Evolutionary conservation across 495 filamentous ascomycete genomes (phyloP), one percentile per base, ranked within the genome.

Genomic region (Annulohypoxylon maeteangense): DNA sequence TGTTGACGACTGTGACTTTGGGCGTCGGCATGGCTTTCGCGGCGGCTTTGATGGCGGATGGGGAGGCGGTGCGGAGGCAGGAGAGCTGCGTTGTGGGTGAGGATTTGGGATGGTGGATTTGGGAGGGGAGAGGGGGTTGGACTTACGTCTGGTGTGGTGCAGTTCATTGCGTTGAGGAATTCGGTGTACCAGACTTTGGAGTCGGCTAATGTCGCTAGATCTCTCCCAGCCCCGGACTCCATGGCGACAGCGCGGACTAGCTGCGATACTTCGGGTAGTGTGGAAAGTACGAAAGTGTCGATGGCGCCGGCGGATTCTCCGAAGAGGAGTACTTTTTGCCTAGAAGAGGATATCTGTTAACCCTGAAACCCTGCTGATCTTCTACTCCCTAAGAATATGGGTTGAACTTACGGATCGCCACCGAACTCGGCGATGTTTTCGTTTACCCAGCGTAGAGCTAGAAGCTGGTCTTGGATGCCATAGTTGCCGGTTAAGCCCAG

Each of bases 391-490:
- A 11, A 1, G 32, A 5, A 11, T 27, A 61, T 4, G 1, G 34
- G 25, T n/a, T 47, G 16, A 22, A 71, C 53, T 50, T 53, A 71
- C 68, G 85, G 77, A 65, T 89, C 83, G 25, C 87, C 88, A 36
- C 87, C 88, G 70, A 90, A 90, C 7, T 67, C 80, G 62, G 74
- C 78, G 36, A 89, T 85, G 66, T 89, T 89, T 14, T 79, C 77
- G 10, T 83, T 76, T 0, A 88, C 78, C 80, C 83, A 87, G 12
- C 81, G 81, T 29, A 87, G 78, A 5, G 78, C 84, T 18, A 86
- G 65, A 6, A 85, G 78, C 67, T 88, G 86, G 71, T 90, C 88
- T 56, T 86, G 80, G 2, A 87, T 70, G 0, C 81, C 86, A 18
- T 87, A 79, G 61, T 88, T 76, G 22, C 74, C 75, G 18, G 57